Evolutionary conservation across 805 yeast genomes (phyloP), one percentile per base, ranked within the genome.

Genomic region (Millerago galiae): DNA sequence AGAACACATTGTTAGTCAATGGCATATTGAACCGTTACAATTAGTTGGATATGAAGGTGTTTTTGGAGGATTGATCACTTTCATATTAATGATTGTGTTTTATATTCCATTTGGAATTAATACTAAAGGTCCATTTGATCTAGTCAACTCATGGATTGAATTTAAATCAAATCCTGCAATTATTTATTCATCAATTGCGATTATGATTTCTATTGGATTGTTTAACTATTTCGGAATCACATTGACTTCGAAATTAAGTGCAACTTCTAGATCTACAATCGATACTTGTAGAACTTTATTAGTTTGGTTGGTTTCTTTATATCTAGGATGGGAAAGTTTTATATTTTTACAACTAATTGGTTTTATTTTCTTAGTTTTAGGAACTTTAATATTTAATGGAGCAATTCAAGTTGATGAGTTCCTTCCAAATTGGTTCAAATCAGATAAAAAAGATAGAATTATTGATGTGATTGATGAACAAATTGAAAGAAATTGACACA

Each of bases 221-320:
- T 85, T 85, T 71, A 85, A 85, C 60, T 80, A 71, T 59, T 79
- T 79, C 52, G 95, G 95, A 2, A 72, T 83, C 32, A 71, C 86
- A 8, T 64, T 85, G 31, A 85, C 95, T 3, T 70, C 74, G 38
- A 62, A 64, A 36, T 56, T 84, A 37, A 79, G 83, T 40, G 93
- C 95, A 28, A 84, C 95, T 1, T 72, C 90, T 2, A 69, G 93
- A 55, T 79, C 88, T 17, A 85, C 93, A 2, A 74, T 85, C 39
- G 95, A 85, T 55, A 80, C 89, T 0, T 80, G 84, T 45, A 70
- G 95, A 49, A 84, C 93, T 0, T 61, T 83, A 18, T 61, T 82
- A 24, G 90, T 85, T 14, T 85, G 95, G 95, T 31, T 80, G 1
- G 73, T 82, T 8, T 85, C 93, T 0, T 63, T 85, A 39, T 40